Conservation (phyloP, 441 rosid genomes). For the Dalechampia spathulata region DNA sequence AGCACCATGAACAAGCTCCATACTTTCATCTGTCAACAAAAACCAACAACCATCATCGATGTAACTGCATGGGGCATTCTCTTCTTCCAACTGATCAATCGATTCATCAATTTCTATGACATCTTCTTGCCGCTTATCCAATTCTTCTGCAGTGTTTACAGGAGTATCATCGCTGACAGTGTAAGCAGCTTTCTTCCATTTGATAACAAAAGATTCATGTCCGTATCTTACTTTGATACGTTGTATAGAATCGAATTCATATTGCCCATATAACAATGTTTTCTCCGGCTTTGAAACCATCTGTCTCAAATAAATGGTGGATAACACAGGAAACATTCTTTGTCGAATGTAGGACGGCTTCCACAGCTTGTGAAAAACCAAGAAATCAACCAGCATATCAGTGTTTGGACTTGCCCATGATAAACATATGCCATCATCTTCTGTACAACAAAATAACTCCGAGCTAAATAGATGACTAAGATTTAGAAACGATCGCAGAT, state of each 20-base stretch:
- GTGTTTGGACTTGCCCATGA: constrained; percentile 66
- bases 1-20: constrained; percentile 56
- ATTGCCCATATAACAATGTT: constrained; percentile 46
- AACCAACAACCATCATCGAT: constrained; percentile 44
- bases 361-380: constrained; percentile 66
- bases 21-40: constrained; percentile 68
- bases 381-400: constrained; percentile 72
- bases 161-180: constrained; percentile 13
- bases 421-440: constrained; percentile 26
- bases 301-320: constrained; percentile 72
- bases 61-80: constrained; percentile 36
- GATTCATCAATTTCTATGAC: constrained; percentile 38
- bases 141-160: constrained; percentile 23
- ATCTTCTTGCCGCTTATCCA: constrained; percentile 31
- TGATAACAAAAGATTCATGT: constrained; percentile 51
- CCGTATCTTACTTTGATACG: constrained; percentile 61
- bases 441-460: constrained; percentile 20
- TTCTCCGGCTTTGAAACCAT: constrained; percentile 33
- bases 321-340: constrained; percentile 72
- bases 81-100: constrained; percentile 43
- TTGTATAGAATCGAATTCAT: constrained; percentile 72
- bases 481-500: neutral
- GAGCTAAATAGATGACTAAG: constrained; percentile 1
- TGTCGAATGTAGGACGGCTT: constrained; percentile 66
- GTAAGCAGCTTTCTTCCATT: constrained; percentile 59